Conservation (phyloP, 129 eudicot genomes). For the Lactuca saligna region DNA sequence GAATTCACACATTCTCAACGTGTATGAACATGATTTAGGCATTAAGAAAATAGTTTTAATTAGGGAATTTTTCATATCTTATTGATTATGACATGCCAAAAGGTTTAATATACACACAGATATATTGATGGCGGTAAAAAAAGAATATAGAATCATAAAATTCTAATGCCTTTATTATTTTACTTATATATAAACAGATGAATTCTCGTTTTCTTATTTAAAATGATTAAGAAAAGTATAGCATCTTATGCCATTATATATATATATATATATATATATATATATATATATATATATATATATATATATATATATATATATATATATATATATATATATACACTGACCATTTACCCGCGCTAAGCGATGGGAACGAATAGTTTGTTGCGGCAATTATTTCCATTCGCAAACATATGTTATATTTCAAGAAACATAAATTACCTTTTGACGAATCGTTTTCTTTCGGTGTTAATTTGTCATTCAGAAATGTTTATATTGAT, state of each 20-base stretch:
- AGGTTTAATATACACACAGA: neutral
- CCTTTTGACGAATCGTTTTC: too few relatives aligned
- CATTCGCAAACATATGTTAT: too few relatives aligned
- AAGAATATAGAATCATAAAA: conserved; percentile 6
- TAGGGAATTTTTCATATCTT: conserved; percentile 19
- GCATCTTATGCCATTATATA: conserved; percentile 14
- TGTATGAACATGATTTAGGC: conserved; percentile 3
- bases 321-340: too few relatives aligned
- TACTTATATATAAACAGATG: neutral
- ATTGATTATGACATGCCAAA: conserved; percentile 3
- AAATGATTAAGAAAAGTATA: conserved; percentile 13
- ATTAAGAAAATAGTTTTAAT: neutral
- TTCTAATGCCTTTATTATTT: neutral
- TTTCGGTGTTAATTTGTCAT: too few relatives aligned
- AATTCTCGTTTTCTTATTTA: neutral
- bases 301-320: neutral
- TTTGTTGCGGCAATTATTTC: too few relatives aligned
- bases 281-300: neutral
- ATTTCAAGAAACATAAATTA: too few relatives aligned
- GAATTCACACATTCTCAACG: neutral
- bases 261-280: neutral
- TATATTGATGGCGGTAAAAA: neutral
- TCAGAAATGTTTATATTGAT: too few relatives aligned
- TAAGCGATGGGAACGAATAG: too few relatives aligned
- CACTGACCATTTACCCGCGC: too few relatives aligned